These are phyloP conservation scores for Ogataea kodamae DNA, from an alignment of 805 yeast species.

Conservation along the genomic window DNA sequence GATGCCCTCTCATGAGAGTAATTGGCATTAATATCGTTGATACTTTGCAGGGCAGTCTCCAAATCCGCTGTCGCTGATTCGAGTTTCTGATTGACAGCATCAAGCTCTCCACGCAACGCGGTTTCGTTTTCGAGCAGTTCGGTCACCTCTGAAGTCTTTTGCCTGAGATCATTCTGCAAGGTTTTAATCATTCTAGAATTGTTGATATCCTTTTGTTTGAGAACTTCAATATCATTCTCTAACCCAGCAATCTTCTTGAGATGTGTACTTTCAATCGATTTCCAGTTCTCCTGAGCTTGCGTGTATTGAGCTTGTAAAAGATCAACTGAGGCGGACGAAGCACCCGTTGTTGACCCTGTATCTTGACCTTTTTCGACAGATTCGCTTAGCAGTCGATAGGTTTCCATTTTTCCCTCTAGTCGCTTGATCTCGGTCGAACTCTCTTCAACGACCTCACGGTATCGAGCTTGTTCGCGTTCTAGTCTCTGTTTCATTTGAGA, in stretches of 20 bases:
- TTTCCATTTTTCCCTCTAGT: conserved; percentile 69
- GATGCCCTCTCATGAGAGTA: conserved; percentile 25
- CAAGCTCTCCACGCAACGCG: conserved; percentile 17
- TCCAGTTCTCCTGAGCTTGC: conserved; percentile 79
- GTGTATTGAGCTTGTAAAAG: conserved; percentile 67
- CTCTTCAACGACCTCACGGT: conserved; percentile 29
- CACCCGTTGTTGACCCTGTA: conserved; percentile 1
- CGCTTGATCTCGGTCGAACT: conserved; percentile 46
- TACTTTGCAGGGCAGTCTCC: conserved; percentile 21
- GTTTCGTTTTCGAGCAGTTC: conserved; percentile 26
- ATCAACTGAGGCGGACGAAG: conserved; percentile 31
- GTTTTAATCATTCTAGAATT: conserved; percentile 29
- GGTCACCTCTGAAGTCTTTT: conserved; percentile 27
- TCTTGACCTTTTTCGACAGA: conserved; percentile 18
- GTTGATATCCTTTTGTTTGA: conserved; percentile 31
- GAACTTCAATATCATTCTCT: conserved; percentile 43
- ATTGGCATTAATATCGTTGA: conserved; percentile 30
- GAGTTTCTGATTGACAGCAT: conserved; percentile 21
- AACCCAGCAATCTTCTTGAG: conserved; percentile 42
- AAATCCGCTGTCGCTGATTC: conserved; percentile 16
- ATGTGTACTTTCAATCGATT: conserved; percentile 67
- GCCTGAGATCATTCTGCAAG: conserved; percentile 37
- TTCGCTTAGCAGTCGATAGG: conserved; percentile 61
- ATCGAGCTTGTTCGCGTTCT: conserved; percentile 28
- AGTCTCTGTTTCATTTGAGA: conserved; percentile 30